Evolutionary conservation across 163 green algal genomes (phyloP).

Genomic region (Scenedesmus sp.): DNA sequence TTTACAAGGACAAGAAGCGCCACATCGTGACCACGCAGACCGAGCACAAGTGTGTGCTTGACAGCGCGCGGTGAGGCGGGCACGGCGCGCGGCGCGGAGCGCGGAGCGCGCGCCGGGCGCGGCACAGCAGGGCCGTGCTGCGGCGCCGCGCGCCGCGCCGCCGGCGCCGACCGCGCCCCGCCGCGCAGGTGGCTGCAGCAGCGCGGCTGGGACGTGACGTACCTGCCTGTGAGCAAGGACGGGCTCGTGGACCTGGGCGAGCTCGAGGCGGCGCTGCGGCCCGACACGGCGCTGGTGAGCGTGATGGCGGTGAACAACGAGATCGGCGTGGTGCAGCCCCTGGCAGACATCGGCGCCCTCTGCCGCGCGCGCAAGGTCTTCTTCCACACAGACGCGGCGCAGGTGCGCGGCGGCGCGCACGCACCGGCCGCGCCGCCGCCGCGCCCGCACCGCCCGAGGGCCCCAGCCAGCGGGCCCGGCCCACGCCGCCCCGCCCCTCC

Average conservation of each 20-base stretch:
- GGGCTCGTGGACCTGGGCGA: slow-evolving; percentile 89
- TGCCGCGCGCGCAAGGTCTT: slow-evolving; percentile 89
- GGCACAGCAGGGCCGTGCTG: neutral
- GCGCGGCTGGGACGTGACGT: slow-evolving; percentile 94
- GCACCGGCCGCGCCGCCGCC: no score
- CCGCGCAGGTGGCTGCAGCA: slow-evolving; percentile 93
- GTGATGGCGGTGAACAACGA: slow-evolving; percentile 99
- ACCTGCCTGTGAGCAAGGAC: slow-evolving; percentile 91
- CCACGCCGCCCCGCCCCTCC: neutral
- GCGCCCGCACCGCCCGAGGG: no score
- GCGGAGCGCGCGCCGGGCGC: no score
- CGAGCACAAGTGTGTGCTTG: slow-evolving; percentile 97
- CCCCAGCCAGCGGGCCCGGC: no score
- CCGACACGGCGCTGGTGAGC: slow-evolving; percentile 92
- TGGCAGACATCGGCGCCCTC: slow-evolving; percentile 92
- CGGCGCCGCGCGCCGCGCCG: no score
- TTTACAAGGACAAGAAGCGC: slow-evolving; percentile 96
- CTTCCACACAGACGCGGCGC: slow-evolving; percentile 98
- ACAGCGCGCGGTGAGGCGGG: slow-evolving; percentile 88
- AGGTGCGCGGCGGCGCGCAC: slow-evolving; percentile 50
- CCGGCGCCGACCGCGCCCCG: slow-evolving; percentile 58
- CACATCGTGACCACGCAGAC: slow-evolving; percentile 97
- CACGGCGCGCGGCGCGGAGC: no score
- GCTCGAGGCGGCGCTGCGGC: slow-evolving; percentile 83
- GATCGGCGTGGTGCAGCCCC: slow-evolving; percentile 94